These are phyloP conservation scores for Nematocida sp. DNA, from an alignment of 371 early-diverging fungal species.

Conservation along the genomic window DNA sequence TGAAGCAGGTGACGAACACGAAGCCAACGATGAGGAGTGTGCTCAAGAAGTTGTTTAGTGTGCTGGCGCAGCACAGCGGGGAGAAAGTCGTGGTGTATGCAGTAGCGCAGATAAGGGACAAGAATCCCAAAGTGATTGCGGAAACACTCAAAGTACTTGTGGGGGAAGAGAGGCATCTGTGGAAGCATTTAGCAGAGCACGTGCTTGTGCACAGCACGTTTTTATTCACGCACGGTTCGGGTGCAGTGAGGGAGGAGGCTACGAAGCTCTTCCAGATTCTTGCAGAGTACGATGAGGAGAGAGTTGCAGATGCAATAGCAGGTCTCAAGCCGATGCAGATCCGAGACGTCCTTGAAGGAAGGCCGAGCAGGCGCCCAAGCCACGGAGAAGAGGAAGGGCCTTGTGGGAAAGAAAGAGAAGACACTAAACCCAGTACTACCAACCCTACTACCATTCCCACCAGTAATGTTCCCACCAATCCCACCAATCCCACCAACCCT, in stretches of 20 bases:
- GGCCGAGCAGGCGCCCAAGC: neutral
- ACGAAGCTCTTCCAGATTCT: slow-evolving; percentile 43
- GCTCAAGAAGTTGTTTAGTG: slow-evolving; percentile 9
- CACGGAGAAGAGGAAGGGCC: too few relatives aligned
- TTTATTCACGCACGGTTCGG: slow-evolving; percentile 27
- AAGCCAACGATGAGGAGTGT: slow-evolving; percentile 39
- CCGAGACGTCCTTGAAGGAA: slow-evolving; percentile 36
- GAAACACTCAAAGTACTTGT: slow-evolving; percentile 24
- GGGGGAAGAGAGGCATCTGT: neutral
- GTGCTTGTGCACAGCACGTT: slow-evolving; percentile 4
- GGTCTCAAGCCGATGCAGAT: slow-evolving; percentile 25
- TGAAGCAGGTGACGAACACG: slow-evolving; percentile 17
- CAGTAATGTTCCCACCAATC: neutral
- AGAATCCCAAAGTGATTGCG: slow-evolving; percentile 41
- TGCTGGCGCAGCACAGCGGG: neutral
- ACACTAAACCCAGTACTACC: too few relatives aligned
- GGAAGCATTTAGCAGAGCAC: neutral
- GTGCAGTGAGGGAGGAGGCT: slow-evolving; percentile 46
- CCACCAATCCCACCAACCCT: neutral
- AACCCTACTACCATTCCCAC: too few relatives aligned
- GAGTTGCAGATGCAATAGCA: slow-evolving; percentile 9
- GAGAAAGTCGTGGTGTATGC: slow-evolving; percentile 9
- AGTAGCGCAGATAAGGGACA: slow-evolving; percentile 8
- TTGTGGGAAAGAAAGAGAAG: too few relatives aligned
- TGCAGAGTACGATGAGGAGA: slow-evolving; percentile 8